A percentile compares a stretch with the other conserved stretches of the same genome.
These are phyloP conservation scores for Colletotrichum ledebouriae DNA, from an alignment of 2,329 filamentous ascomycete species.

Conservation along the genomic window DNA sequence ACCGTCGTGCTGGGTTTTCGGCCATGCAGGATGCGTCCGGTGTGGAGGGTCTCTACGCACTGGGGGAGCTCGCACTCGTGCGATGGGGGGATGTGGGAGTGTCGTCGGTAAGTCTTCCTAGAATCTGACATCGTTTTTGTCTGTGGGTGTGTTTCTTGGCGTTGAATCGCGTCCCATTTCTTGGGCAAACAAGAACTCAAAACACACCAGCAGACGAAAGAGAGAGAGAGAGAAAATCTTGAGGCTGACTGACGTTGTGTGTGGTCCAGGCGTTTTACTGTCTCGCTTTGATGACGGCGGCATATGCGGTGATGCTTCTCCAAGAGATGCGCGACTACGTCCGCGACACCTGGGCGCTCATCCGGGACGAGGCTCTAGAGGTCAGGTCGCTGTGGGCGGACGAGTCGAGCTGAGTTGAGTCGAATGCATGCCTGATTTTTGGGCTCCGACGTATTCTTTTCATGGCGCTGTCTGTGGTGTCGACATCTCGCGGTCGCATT, in stretches of 20 bases:
- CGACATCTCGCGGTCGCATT: conserved; percentile 10
- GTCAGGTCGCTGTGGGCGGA: conserved; percentile 40
- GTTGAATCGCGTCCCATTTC: conserved; percentile 18
- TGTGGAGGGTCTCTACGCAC: conserved; percentile 35
- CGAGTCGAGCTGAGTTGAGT: conserved; percentile 26
- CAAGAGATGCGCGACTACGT: conserved; percentile 39
- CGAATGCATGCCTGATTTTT: too few relatives aligned
- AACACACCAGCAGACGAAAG: background rate
- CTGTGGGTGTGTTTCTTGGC: conserved; percentile 10
- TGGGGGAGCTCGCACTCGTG: conserved; percentile 37
- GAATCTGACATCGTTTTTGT: conserved; percentile 14
- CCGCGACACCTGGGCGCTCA: conserved; percentile 40
- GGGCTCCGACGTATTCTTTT: background rate
- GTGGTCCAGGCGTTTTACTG: conserved; percentile 39
- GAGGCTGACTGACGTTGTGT: conserved; percentile 16
- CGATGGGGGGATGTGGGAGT: conserved; percentile 39
- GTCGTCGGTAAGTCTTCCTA: conserved; percentile 33
- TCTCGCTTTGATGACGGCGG: conserved; percentile 41
- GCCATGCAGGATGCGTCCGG: conserved; percentile 14
- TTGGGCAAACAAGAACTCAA: conserved; percentile 12
- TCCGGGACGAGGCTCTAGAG: conserved; percentile 39
- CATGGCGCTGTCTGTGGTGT: background rate
- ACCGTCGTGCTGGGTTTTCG: conserved; percentile 3
- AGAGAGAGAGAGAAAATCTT: background rate
- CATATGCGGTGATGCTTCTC: conserved; percentile 39